Percentiles rank a stretch among this genome's conserved stretches.
phyloP scores from a whole-genome alignment of 2,329 filamentous ascomycete genomes.

The Xylaria multiplex region DNA sequence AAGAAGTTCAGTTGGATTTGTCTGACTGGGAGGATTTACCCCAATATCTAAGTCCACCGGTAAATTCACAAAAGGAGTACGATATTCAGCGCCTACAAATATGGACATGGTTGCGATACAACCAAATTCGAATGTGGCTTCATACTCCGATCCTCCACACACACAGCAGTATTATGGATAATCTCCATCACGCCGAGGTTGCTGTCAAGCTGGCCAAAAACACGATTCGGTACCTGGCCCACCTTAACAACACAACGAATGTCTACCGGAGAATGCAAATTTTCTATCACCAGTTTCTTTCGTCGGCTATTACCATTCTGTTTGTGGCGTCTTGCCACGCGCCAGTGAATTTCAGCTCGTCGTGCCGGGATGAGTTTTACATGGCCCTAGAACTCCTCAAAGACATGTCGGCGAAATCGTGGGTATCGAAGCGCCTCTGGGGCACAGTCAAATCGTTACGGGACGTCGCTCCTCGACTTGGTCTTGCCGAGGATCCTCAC shows the following conservation, averaged over 20 bases:
- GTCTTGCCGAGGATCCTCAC: conserved; percentile 65
- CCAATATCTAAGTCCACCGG: conserved; percentile 43
- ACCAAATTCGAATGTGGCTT: conserved; percentile 89
- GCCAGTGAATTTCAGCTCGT: conserved; percentile 73
- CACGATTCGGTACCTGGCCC: conserved; percentile 75
- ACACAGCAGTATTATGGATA: conserved; percentile 81
- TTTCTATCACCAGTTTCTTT: conserved; percentile 83
- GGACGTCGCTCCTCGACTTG: conserved; percentile 75
- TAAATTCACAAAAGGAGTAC: conserved; percentile 63
- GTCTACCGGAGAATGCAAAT: conserved; percentile 77
- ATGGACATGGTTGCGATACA: conserved; percentile 85
- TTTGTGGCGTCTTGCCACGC: conserved; percentile 82
- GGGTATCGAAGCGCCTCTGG: conserved; percentile 78
- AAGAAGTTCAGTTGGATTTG: conserved; percentile 59
- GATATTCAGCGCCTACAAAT: conserved; percentile 79
- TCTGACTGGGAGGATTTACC: conserved; percentile 65
- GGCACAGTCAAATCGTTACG: conserved; percentile 76
- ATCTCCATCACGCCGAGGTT: conserved; percentile 76
- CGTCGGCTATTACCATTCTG: conserved; percentile 77
- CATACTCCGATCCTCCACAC: conserved; percentile 89
- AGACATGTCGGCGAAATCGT: conserved; percentile 75
- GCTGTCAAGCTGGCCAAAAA: conserved; percentile 81
- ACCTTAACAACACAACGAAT: conserved; percentile 76
- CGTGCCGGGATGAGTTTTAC: conserved; percentile 80
- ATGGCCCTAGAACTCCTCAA: conserved; percentile 79